A percentile compares a stretch with the other conserved stretches of the same genome.
Evolutionary conservation across 495 filamentous ascomycete species (phyloP).

Genomic region (Chlorociboria aeruginascens): DNA sequence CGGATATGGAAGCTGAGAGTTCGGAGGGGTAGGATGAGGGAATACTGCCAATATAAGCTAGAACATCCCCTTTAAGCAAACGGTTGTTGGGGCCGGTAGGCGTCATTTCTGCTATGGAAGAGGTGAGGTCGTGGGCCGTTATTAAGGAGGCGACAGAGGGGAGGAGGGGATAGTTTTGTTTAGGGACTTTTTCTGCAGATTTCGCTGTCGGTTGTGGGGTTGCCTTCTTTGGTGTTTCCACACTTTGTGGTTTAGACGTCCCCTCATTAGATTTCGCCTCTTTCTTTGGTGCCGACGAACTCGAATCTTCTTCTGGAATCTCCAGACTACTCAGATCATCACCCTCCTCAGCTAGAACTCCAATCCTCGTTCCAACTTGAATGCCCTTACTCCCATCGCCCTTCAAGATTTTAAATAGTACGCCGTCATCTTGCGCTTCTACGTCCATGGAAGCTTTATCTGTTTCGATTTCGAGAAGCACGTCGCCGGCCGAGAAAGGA

Average conservation of each 20-base stretch:
- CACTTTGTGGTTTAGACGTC: conserved; percentile 9
- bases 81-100: conserved; percentile 82
- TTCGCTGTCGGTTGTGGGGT: conserved; percentile 16
- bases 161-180: conserved; percentile 67
- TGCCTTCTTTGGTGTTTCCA: conserved; percentile 5
- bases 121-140: conserved; percentile 60
- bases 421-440: conserved; percentile 75
- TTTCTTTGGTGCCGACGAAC: conserved; percentile 21
- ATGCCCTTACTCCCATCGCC: conserved; percentile 57
- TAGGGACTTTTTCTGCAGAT: conserved; percentile 38
- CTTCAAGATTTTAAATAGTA: conserved; percentile 66
- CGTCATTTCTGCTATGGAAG: conserved; percentile 66
- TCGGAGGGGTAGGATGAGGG: conserved; percentile 54
- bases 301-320: conserved; percentile 50
- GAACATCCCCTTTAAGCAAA: conserved; percentile 88
- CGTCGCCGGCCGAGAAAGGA: conserved; percentile 63
- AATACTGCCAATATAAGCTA: conserved; percentile 77
- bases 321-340: conserved; percentile 60
- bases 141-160: conserved; percentile 79
- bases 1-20: conserved; percentile 53
- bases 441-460: conserved; percentile 87
- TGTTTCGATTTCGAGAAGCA: conserved; percentile 76
- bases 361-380: conserved; percentile 62
- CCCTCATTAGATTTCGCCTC: conserved; percentile 22
- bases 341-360: conserved; percentile 60